Evolutionary conservation across 2,329 filamentous ascomycete species (phyloP).

Genomic region (Talaromyces marneffei): DNA sequence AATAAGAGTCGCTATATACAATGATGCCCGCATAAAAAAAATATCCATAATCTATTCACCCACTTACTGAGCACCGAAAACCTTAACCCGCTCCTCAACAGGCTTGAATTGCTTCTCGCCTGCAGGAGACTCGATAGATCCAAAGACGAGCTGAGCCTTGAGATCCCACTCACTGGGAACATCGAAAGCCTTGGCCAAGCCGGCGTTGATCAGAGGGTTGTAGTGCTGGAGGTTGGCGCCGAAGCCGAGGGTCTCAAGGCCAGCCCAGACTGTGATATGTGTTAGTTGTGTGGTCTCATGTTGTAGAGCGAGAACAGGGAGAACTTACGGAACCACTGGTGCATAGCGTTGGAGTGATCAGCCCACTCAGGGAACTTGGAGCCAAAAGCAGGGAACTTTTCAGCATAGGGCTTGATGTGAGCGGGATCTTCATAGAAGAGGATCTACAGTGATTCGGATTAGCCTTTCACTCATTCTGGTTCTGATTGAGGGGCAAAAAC

Average conservation of each 20-base stretch:
- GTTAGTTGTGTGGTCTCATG: not conserved
- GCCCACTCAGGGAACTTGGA: constrained; percentile 76
- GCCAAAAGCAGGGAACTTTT: constrained; percentile 65
- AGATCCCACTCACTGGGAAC: constrained; percentile 69
- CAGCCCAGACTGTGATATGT: constrained; percentile 60
- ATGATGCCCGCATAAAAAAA: not conserved
- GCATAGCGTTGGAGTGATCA: constrained; percentile 72
- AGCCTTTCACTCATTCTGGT: not conserved
- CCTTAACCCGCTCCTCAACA: constrained; percentile 62
- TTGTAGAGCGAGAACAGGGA: not conserved
- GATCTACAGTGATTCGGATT: constrained; percentile 35
- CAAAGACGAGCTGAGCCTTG: constrained; percentile 80
- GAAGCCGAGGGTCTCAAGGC: constrained; percentile 74
- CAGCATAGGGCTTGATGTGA: constrained; percentile 60
- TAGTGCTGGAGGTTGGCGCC: constrained; percentile 92
- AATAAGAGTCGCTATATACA: constrained; percentile 7
- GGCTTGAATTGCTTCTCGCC: constrained; percentile 60
- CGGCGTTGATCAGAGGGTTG: constrained; percentile 75
- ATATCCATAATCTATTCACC: not conserved
- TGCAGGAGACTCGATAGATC: constrained; percentile 50
- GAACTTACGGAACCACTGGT: constrained; percentile 59
- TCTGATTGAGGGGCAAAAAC: constrained; percentile 24
- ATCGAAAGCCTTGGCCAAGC: constrained; percentile 63
- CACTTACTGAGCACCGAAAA: constrained; percentile 22
- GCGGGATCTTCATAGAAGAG: constrained; percentile 81